Base-by-base conservation (phyloP, 2,329 filamentous ascomycete species). In the Colletotrichum musicola region DNA sequence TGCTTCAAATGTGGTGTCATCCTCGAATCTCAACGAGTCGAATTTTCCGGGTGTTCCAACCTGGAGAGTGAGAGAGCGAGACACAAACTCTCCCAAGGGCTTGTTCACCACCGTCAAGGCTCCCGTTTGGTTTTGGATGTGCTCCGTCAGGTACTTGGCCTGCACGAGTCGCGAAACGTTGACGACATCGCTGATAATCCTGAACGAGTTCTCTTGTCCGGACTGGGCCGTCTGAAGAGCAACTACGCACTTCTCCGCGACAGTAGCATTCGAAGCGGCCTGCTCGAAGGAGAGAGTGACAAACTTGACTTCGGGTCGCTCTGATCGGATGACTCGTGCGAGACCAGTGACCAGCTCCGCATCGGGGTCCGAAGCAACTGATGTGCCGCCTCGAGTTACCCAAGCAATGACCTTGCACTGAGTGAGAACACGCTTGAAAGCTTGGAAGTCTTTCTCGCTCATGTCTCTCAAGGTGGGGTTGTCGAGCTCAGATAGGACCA, bases 1-100 rank as follows among this genome's bases (percentile, higher is more conserved):
- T 5, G 71, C 49, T 9, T 74, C 71, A 20, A 68, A 63, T 12
- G 71, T 50, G 18, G 71, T 30, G 12, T 75, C 70, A 16, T 77
- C 74, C 46, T 73, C 68, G 59, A 74, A 75, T 58, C 76, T 73
- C 38, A 77, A 61, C 16, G 74, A 68, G 18, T 72, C 72, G 1
- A 75, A 70, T 18, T 71, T 62, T 46, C 74, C 71, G 10, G 76
- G 68, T 30, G 75, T 72, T 18, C 70, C 71, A 6, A 76, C 58
- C 25, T 82, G 81, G 50, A 83, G 75, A 63, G 82, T 80, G 22
- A 71, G 61, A 47, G 67, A 47, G 35, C 62, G 47, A 12, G 38
- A 67, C 2, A 38, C 3, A 5, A 35, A 27, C 1, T 20, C 50
- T 12, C 46, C n/a, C 9, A 65, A 13, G 40, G 58, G 30, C n/a